A percentile compares a stretch with the other conserved stretches of the same genome.
These are phyloP conservation scores for Termitomyces sp. DNA, from an alignment of 768 basidiomycete species.

Conservation along the genomic window DNA sequence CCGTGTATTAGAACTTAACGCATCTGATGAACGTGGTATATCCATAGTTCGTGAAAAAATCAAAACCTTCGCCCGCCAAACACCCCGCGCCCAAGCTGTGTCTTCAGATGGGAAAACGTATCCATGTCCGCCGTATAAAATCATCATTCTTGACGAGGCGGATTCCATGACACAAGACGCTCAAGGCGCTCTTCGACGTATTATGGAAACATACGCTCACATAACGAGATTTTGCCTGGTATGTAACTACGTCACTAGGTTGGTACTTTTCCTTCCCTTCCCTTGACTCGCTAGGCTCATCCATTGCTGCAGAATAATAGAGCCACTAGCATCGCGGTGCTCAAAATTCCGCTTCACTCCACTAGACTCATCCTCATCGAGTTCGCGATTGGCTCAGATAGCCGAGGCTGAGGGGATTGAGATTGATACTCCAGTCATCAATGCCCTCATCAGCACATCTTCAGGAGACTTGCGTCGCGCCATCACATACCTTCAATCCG, in stretches of 20 bases:
- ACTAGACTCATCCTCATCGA: conserved; percentile 75
- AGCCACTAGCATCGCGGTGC: conserved; percentile 97
- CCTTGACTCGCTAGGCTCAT: neutral
- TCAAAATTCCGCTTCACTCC: conserved; percentile 99
- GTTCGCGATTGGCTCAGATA: conserved; percentile 74
- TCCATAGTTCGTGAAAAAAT: conserved; percentile 96
- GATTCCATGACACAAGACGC: conserved; percentile 99
- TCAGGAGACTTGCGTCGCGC: conserved; percentile 93
- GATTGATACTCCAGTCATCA: conserved; percentile 55
- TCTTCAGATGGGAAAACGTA: conserved; percentile 82
- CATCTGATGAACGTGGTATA: conserved; percentile 98
- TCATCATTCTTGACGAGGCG: conserved; percentile 97
- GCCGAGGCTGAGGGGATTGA: conserved; percentile 70
- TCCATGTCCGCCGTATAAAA: conserved; percentile 97
- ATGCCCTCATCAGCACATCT: conserved; percentile 74
- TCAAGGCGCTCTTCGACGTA: conserved; percentile 93
- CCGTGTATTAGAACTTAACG: conserved; percentile 95
- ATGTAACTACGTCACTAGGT: conserved; percentile 99
- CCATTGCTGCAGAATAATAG: conserved; percentile 74
- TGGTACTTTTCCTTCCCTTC: conserved; percentile 14
- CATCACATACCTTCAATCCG: conserved; percentile 97
- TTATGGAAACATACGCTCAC: conserved; percentile 98
- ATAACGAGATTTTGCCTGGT: conserved; percentile 98
- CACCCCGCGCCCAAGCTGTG: conserved; percentile 71
- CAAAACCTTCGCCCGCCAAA: conserved; percentile 95